Evolutionary conservation across 139 green algal species (phyloP), one percentile per base, ranked within the genome.

Genomic region (Raphidocelis subcapitata): DNA sequence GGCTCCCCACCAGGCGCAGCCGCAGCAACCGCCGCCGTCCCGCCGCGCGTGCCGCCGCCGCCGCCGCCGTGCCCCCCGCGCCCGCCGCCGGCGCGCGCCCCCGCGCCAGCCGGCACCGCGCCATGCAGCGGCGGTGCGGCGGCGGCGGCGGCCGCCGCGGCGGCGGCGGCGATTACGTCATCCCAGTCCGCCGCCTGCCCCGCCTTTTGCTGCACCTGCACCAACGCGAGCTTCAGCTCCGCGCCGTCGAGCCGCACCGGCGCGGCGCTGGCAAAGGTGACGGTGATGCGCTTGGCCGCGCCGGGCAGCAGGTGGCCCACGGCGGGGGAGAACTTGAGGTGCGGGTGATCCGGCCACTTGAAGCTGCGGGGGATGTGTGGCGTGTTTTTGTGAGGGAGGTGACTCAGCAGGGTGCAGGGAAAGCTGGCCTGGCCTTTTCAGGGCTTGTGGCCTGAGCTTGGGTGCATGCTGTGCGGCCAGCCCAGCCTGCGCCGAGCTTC

Each of bases 301-400:
- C 84, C 84, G 3, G 85, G 78, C 31, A 84, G 81, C 28, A 95
- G 67, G 82, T 94, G 88, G 5, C 88, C 90, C 16, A 80, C 35
- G 14, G 76, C 73, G 3, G 90, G 90, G 0, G 35, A 74, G 73
- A 94, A 87, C 54, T 75, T 77, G 29, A 95, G 65, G 46, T 81
- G 56, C 2, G 78, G 74, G 51, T 79, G 57, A 20, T 74, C 35
- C 12, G 81, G 85, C 82, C 83, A 94, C 56, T 84, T 81, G 73
- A 90, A 92, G 37, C 83, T 44, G 18, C 20, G 26, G 16, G 26
- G 23, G n/a, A 71, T 63, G 47, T 73, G 55, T 65, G 65, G 26
- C 46, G 69, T 59, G 75, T 77, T 18, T 74, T 41, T 20, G 56
- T 41, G 55, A 70, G 59, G n/a, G n/a, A n/a, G n/a, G n/a, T n/a